Percentiles rank a stretch among this genome's conserved stretches.
Conservation (phyloP, 768 basidiomycete genomes). For the Calvatia gigantea region DNA sequence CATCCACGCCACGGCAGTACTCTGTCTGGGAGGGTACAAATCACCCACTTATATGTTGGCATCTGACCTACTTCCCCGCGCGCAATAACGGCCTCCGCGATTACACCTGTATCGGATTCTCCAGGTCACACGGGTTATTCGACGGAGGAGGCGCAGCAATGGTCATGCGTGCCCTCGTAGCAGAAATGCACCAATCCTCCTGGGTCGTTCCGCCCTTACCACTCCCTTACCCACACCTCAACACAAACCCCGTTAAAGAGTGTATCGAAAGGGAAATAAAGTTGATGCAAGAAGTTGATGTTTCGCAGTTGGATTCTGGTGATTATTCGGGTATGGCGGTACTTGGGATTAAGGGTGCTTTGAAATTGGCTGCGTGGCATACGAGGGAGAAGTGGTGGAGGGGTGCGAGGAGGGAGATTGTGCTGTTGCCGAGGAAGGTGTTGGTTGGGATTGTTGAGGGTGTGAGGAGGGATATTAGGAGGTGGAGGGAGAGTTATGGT, state of each 20-base stretch:
- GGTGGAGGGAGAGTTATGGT: constrained; percentile 14
- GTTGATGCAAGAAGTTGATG: constrained; percentile 10
- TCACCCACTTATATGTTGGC: constrained; percentile 41
- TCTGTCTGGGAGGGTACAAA: constrained; percentile 28
- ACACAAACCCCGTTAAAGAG: constrained; percentile 30
- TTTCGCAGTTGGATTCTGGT: background rate
- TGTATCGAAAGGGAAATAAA: constrained; percentile 20
- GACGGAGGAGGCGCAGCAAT: constrained; percentile 37
- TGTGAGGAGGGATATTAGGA: constrained; percentile 23
- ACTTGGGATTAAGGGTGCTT: constrained; percentile 24
- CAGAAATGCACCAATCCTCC: constrained; percentile 33
- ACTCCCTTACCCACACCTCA: constrained; percentile 16
- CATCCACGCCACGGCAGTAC: constrained; percentile 35
- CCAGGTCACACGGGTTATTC: constrained; percentile 38
- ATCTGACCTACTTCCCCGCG: constrained; percentile 38
- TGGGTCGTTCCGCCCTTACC: constrained; percentile 35
- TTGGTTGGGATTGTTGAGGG: constrained; percentile 25
- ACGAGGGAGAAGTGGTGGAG: constrained; percentile 33
- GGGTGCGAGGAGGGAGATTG: constrained; percentile 29
- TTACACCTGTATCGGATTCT: constrained; percentile 39
- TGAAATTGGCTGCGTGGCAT: constrained; percentile 33
- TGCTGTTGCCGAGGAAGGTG: constrained; percentile 30
- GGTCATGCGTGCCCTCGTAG: constrained; percentile 33
- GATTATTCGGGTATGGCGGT: constrained; percentile 22
- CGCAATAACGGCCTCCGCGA: constrained; percentile 19